A percentile compares a stretch with the other conserved stretches of the same genome.
phyloP scores from a whole-genome alignment of 2,329 filamentous ascomycete species.

The Cucurbitaria berberidis region DNA sequence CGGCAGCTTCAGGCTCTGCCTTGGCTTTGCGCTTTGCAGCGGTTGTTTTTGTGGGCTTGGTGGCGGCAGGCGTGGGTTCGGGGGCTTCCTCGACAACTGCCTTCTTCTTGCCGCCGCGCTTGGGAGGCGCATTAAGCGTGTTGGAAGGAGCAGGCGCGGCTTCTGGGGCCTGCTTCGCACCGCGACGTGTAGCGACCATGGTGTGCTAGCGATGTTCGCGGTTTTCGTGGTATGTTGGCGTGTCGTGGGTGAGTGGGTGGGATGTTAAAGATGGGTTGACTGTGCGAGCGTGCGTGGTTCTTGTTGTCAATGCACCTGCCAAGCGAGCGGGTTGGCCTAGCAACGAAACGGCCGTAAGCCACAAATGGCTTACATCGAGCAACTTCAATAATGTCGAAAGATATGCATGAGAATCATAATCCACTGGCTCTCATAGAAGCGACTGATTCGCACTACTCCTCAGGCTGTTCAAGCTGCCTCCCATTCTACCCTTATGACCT shows the following conservation, averaged over 20 bases:
- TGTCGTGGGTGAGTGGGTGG: slow-evolving; percentile 14
- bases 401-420: neutral
- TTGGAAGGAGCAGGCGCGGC: slow-evolving; percentile 26
- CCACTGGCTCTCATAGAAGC: too few relatives aligned
- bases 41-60: slow-evolving; percentile 30
- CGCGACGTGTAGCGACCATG: slow-evolving; percentile 44
- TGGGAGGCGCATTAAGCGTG: slow-evolving; percentile 42
- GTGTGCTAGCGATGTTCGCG: slow-evolving; percentile 23
- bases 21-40: slow-evolving; percentile 27
- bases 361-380: neutral
- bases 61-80: slow-evolving; percentile 21
- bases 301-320: slow-evolving; percentile 32
- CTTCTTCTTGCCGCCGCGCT: slow-evolving; percentile 39
- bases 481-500: slow-evolving; percentile 31
- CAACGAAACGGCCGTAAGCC: too few relatives aligned
- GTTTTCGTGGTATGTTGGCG: slow-evolving; percentile 11
- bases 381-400: too few relatives aligned
- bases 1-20: slow-evolving; percentile 24
- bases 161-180: slow-evolving; percentile 33
- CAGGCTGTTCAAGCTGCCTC: neutral
- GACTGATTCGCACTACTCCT: too few relatives aligned
- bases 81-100: slow-evolving; percentile 25
- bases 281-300: slow-evolving; percentile 22
- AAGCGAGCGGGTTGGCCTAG: slow-evolving; percentile 21
- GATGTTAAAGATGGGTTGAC: slow-evolving; percentile 17